Evolutionary conservation across 768 basidiomycete species (phyloP).

Genomic region (Lentinula edodes): DNA sequence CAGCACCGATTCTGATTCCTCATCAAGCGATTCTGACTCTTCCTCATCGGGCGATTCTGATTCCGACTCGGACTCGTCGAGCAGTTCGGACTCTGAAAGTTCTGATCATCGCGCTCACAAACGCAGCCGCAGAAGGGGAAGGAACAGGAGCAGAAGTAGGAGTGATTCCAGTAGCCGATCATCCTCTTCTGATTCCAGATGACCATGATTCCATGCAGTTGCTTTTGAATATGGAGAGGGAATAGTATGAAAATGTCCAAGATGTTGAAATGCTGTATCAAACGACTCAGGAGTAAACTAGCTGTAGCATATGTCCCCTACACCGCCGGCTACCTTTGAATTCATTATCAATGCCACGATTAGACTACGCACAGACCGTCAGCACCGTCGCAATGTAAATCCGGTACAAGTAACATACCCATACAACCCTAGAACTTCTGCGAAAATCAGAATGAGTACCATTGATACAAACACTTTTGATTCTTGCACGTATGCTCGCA

Average conservation of each 20-base stretch:
- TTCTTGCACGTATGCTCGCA: slow-evolving; percentile 88
- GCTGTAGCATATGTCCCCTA: slow-evolving; percentile 17
- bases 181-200: slow-evolving; percentile 15
- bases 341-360: slow-evolving; percentile 94
- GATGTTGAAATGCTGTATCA: neutral
- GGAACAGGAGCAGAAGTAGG: slow-evolving; percentile 14
- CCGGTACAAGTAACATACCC: slow-evolving; percentile 42
- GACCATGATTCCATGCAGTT: neutral
- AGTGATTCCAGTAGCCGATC: slow-evolving; percentile 3
- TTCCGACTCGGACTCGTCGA: slow-evolving; percentile 28
- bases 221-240: neutral
- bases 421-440: slow-evolving; percentile 86
- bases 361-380: slow-evolving; percentile 33
- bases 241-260: neutral
- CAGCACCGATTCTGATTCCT: slow-evolving; percentile 29
- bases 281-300: neutral
- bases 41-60: slow-evolving; percentile 38
- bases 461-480: slow-evolving; percentile 89
- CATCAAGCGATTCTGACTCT: slow-evolving; percentile 22
- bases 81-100: slow-evolving; percentile 30
- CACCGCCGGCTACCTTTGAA: slow-evolving; percentile 48
- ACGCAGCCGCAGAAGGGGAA: neutral
- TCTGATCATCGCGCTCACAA: neutral
- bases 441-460: slow-evolving; percentile 94
- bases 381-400: neutral